These are phyloP conservation scores for Trametes pubescens DNA, from an alignment of 1,284 basidiomycete genomes.

Conservation along the genomic window DNA sequence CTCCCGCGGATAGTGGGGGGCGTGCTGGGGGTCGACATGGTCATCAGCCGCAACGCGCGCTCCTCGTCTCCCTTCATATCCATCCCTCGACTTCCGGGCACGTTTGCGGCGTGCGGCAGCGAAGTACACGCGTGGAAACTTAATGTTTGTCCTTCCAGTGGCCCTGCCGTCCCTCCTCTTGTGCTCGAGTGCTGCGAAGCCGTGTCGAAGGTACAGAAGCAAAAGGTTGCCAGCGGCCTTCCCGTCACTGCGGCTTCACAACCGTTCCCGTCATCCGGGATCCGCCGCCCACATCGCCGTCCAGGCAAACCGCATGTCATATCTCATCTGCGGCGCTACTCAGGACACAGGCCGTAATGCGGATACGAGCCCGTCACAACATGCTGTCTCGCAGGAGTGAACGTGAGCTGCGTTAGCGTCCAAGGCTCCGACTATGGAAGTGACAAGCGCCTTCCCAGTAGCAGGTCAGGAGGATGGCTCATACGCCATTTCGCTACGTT, in stretches of 20 bases:
- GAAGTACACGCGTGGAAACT: slow-evolving; percentile 22
- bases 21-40: slow-evolving; percentile 30
- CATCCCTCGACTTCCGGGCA: slow-evolving; percentile 21
- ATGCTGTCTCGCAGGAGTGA: not conserved
- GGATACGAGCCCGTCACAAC: not conserved
- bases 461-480: not conserved
- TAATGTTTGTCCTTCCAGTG: slow-evolving; percentile 23
- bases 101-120: slow-evolving; percentile 32
- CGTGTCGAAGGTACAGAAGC: slow-evolving; percentile 17
- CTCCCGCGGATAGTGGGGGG: slow-evolving; percentile 31
- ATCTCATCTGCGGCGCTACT: not conserved
- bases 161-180: slow-evolving; percentile 10
- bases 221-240: slow-evolving; percentile 5
- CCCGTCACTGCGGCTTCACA: slow-evolving; percentile 16
- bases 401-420: not conserved
- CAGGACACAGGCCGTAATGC: not conserved
- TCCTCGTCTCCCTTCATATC: slow-evolving; percentile 30
- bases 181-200: slow-evolving; percentile 10
- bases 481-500: not conserved
- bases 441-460: not conserved
- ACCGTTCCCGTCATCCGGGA: slow-evolving; percentile 7
- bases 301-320: not conserved
- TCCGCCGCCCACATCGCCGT: not conserved
- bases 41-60: slow-evolving; percentile 26
- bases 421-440: not conserved